Evolutionary conservation across 306 rosid genomes (phyloP).

Genomic region (Delonix regia): DNA sequence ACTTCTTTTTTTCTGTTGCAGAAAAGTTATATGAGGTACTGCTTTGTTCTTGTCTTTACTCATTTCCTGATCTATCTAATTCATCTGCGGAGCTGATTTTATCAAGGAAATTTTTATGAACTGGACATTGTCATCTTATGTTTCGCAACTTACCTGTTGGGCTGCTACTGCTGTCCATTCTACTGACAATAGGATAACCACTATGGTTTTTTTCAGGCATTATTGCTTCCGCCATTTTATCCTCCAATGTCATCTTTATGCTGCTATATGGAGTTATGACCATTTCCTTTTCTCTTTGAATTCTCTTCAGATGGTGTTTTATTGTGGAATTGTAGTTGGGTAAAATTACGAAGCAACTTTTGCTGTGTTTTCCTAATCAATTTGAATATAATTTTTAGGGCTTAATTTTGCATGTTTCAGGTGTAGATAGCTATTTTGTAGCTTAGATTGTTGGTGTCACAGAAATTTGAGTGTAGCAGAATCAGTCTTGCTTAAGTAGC

Average conservation of each 20-base stretch:
- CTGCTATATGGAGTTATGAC: too few species aligned
- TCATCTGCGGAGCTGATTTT: neutral
- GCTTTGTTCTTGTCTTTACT: neutral
- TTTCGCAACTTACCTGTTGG: neutral
- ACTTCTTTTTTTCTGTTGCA: neutral
- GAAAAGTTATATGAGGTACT: slow-evolving; percentile 18
- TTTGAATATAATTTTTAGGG: neutral
- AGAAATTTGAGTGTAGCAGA: neutral
- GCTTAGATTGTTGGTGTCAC: neutral
- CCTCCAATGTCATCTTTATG: too few species aligned
- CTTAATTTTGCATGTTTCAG: neutral
- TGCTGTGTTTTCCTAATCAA: neutral
- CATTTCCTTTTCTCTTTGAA: neutral
- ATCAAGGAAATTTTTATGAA: neutral
- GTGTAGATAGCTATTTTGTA: neutral
- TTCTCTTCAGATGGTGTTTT: neutral
- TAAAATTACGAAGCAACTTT: neutral
- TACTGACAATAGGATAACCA: neutral
- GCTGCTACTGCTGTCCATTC: neutral
- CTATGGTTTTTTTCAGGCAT: too few species aligned
- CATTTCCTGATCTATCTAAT: neutral
- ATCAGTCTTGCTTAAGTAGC: slow-evolving; percentile 1
- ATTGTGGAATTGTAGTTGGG: slow-evolving; percentile 24
- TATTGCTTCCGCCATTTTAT: neutral
- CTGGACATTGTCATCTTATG: neutral